Base-by-base conservation (phyloP, 176 grass and related monocot species). In the Lolium perenne region DNA sequence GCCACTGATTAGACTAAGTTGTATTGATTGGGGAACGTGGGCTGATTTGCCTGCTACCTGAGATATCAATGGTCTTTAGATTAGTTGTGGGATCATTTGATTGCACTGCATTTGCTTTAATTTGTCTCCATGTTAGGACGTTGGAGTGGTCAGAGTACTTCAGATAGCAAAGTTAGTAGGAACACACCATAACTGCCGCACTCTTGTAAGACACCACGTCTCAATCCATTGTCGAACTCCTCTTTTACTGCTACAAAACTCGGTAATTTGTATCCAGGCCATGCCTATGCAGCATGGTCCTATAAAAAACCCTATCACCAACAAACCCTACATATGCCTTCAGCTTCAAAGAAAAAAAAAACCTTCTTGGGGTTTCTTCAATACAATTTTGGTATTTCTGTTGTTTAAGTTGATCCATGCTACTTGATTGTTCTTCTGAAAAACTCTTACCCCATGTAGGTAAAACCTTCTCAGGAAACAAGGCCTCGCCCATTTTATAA, bases 381-480 rank as follows among this genome's bases (percentile, higher is more conserved):
- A 13, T 62, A 45, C 45, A 54, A 21, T 26, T n/a, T 79, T 45
- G 20, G 8, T 17, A 53, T 90, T 76, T 77, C 32, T 41, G 59
- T 45, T 38, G 45, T 90, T 38, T 13, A 35, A n/a, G n/a, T 63
- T 67, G 46, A 46, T 76, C 2, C 11, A 61, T 88, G 78, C 2
- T 55, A 59, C 57, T 61, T 83, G 51, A 2, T 54, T 45, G 29
- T 66, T 76, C 38, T 63, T 71, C 48, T 79, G 40, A 77, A 54
- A 10, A 79, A 88, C 38, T 58, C 32, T 85, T 45, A 3, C 62
- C 3, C 76, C 77, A 5, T 92, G 41, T 56, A 95, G 93, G 69
- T 86, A 75, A 93, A 92, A 85, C 53, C 80, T 71, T 20, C 82
- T 82, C 84, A 81, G 45, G 86, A 93, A 91, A 78, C 86, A 53